Evolutionary conservation across 2,329 filamentous ascomycete genomes (phyloP).

Genomic region (Claviceps sp.): DNA sequence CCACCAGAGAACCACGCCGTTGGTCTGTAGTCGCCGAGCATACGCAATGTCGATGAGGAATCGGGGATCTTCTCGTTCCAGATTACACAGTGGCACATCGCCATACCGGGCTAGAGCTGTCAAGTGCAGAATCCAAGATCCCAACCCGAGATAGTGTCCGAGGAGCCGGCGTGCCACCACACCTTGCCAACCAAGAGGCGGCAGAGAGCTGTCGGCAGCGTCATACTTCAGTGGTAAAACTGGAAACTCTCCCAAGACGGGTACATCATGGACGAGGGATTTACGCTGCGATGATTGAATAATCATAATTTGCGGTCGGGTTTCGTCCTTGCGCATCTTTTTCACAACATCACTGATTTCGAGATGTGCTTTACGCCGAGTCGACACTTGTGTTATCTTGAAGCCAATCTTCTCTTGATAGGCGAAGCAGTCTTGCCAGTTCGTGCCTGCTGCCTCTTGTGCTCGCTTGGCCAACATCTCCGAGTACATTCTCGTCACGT

Average conservation of each 20-base stretch:
- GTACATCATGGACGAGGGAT: conserved; percentile 71
- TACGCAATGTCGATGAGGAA: conserved; percentile 96
- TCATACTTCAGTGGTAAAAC: conserved; percentile 72
- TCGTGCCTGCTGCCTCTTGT: conserved; percentile 52
- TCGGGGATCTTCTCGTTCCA: conserved; percentile 85
- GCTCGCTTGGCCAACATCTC: conserved; percentile 57
- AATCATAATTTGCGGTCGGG: conserved; percentile 67
- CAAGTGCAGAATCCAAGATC: conserved; percentile 81
- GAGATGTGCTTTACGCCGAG: conserved; percentile 74
- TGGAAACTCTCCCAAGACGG: conserved; percentile 72
- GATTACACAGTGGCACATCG: conserved; percentile 86
- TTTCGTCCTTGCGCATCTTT: conserved; percentile 78
- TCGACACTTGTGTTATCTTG: conserved; percentile 77
- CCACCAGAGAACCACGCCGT: conserved; percentile 96
- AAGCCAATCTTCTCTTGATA: conserved; percentile 83
- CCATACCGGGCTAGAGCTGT: conserved; percentile 82
- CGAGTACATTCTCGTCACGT: conserved; percentile 75
- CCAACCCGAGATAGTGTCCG: conserved; percentile 82
- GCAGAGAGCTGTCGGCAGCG: conserved; percentile 70
- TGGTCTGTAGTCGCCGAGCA: conserved; percentile 75
- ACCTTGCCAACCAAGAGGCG: conserved; percentile 85
- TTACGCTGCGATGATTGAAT: conserved; percentile 80
- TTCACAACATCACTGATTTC: conserved; percentile 82
- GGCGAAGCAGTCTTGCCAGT: conserved; percentile 67
- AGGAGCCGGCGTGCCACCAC: conserved; percentile 79